Evolutionary conservation across 179 eudicot species (phyloP), one percentile per base, ranked within the genome.

Genomic region (Gypsophila paniculata): DNA sequence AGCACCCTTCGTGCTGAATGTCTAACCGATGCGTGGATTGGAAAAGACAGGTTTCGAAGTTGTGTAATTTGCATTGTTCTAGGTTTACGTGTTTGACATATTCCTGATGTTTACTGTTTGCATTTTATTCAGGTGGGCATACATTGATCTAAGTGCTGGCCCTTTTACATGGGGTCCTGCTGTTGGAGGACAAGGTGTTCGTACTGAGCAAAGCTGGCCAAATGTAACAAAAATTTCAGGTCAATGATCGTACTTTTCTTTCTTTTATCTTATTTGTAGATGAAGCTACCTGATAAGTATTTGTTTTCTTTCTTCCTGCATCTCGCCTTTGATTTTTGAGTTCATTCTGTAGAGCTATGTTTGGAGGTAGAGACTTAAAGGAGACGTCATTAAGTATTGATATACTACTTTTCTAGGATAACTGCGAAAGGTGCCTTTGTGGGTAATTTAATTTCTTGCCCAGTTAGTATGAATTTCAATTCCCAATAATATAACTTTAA

Each of bases 161-260:
- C 98, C 98, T 64, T 91, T 91, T 81, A 83, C 97, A 66, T 93
- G 98, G 98, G 98, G 97, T 17, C 98, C 94, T 66, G 91, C 97
- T 46, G 98, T 93, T 29, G 98, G 98, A 49, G 98, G 97, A 75
- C 97, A 93, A 87, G 98, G 98, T 78, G 98, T 93, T 57, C 98
- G 98, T 44, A 91, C 94, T n/a, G 93, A 93, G 80, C 87, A 82
- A 58, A 93, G 96, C 78, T 76, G 91, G 75, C 98, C 98, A n/a
- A 91, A 89, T 75, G 96, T 93, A 77, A 87, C 83, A 70, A 93
- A 86, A 76, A 89, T 91, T 75, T 78, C 91, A 85, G 98, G 98
- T 93, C 71, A 15, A 69, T 64, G 26, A 51, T 19, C 17, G 12
- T 55, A 66, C 17, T 19, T 57, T 69, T 48, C 8, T 59, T 12